Base-by-base conservation (phyloP, 2,329 filamentous ascomycete genomes). In the Harringtonia aguacate region DNA sequence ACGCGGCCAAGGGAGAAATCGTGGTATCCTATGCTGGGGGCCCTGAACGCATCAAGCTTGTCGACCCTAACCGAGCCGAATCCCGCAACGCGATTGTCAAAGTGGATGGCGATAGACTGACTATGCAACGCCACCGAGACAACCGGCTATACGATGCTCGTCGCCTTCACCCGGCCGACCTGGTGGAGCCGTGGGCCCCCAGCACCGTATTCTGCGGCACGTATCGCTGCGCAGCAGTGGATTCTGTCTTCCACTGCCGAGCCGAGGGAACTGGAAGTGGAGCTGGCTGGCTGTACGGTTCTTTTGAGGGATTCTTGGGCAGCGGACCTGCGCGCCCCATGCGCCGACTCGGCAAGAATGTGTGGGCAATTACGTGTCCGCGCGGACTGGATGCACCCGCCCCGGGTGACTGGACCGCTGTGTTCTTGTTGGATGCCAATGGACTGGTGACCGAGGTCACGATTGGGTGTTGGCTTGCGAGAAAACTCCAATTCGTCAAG, bases 401-500 rank as follows among this genome's bases (percentile, higher is more conserved):
- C 4, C 34, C 34, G 17, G 34, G 34, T 21, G 18, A 36, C 18
- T 36, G 34, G 34, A 36, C 34, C 8, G n/a, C n/a, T n/a, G n/a
- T n/a, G n/a, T 15, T 18, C 7, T 15, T 36, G 18, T 36, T 36
- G 4, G n/a, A 18, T 6, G 12, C n/a, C n/a, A 18, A 21, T 7
- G 34, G 18, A 8, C 7, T 4, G 10, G 34, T 18, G n/a, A 20
- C n/a, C 8, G 13, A 17, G 8, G 34, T 36, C 8, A 36, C 34
- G 4, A 21, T 36, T 21, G 34, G 34, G 4, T 36, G 34, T 21
- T 36, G 34, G 34, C 17, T 36, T 4, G 34, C 34, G 18, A 15
- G 34, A 6, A 36, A 36, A 18, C 34, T 36, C 5, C 9, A 17
- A 17, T 36, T 17, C 13, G 17, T 8, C 59, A 53, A 36, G 34